Evolutionary conservation across 1,139 yeast species (phyloP).

Genomic region (Maudiozyma humilis): DNA sequence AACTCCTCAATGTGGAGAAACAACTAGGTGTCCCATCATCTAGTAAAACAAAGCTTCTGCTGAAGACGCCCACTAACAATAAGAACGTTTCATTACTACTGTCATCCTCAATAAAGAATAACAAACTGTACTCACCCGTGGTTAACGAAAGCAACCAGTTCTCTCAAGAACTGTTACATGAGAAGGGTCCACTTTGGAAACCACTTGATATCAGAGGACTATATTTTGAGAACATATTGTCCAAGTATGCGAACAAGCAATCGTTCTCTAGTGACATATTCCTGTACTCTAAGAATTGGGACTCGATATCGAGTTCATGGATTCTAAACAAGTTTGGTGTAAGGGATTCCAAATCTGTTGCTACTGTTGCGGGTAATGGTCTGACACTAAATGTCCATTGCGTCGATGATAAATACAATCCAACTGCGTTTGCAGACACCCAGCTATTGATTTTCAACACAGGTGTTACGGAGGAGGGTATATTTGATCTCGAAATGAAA

Average conservation of each 20-base stretch:
- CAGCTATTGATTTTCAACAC: constrained; percentile 34
- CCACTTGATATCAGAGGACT: constrained; percentile 19
- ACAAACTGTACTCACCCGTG: constrained; percentile 21
- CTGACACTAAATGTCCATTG: constrained; percentile 13
- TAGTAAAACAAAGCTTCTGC: constrained; percentile 20
- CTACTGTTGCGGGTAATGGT: constrained; percentile 3
- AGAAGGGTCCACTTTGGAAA: constrained; percentile 20
- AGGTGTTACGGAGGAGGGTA: constrained; percentile 31
- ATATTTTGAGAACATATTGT: constrained; percentile 15
- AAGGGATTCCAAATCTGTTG: constrained; percentile 1
- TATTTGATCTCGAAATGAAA: constrained; percentile 30
- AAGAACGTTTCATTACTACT: constrained; percentile 13
- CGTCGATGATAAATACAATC: constrained; percentile 15
- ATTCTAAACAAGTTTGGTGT: constrained; percentile 24
- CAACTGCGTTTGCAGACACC: constrained; percentile 20
- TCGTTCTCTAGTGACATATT: constrained; percentile 16
- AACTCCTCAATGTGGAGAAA: constrained; percentile 33
- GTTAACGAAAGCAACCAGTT: constrained; percentile 25
- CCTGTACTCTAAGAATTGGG: constrained; percentile 23
- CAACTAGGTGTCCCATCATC: constrained; percentile 32
- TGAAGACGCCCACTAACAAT: constrained; percentile 13
- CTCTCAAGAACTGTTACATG: constrained; percentile 21
- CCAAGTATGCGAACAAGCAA: constrained; percentile 11
- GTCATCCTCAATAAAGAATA: constrained; percentile 11
- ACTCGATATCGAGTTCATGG: constrained; percentile 25